Percentiles rank a stretch among this genome's conserved stretches.
phyloP scores from a whole-genome alignment of 371 early-diverging fungal genomes.

The Quaeritorhiza haematococci region DNA sequence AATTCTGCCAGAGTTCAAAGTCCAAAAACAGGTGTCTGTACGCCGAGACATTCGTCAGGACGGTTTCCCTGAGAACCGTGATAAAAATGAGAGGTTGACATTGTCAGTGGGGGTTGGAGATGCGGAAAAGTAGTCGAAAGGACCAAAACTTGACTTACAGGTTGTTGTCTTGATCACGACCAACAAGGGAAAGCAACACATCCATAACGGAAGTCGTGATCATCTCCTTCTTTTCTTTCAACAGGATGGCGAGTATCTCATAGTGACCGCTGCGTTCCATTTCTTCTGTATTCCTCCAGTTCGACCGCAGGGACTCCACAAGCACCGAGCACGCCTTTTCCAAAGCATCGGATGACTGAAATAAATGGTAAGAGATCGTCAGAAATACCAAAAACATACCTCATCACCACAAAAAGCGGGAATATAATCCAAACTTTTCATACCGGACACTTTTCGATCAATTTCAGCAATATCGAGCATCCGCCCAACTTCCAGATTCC shows the following conservation, averaged over 20 bases:
- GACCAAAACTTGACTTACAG: neutral
- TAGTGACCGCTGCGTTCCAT: slow-evolving; percentile 70
- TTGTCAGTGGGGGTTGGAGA: too few relatives aligned
- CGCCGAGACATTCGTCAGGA: slow-evolving; percentile 62
- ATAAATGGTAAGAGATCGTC: slow-evolving; percentile 3
- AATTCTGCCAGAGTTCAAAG: slow-evolving; percentile 64
- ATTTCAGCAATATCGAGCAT: slow-evolving; percentile 55
- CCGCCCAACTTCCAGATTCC: slow-evolving; percentile 73
- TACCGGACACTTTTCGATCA: slow-evolving; percentile 62
- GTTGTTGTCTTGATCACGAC: neutral
- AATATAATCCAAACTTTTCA: slow-evolving; percentile 1
- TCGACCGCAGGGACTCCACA: slow-evolving; percentile 58
- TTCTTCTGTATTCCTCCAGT: slow-evolving; percentile 69
- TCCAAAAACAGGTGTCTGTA: slow-evolving; percentile 64
- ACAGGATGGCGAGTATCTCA: slow-evolving; percentile 61
- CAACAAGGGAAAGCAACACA: slow-evolving; percentile 56
- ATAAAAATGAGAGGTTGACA: too few relatives aligned
- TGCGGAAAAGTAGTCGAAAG: too few relatives aligned
- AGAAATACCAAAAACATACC: too few relatives aligned
- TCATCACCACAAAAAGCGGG: neutral
- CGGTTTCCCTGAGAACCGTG: slow-evolving; percentile 58
- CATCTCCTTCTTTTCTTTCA: slow-evolving; percentile 59
- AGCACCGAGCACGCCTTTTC: slow-evolving; percentile 54
- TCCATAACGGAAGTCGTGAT: slow-evolving; percentile 59
- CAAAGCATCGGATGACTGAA: slow-evolving; percentile 51